Evolutionary conservation across 2,329 filamentous ascomycete species (phyloP).

Genomic region (Amylocarpus encephaloides): DNA sequence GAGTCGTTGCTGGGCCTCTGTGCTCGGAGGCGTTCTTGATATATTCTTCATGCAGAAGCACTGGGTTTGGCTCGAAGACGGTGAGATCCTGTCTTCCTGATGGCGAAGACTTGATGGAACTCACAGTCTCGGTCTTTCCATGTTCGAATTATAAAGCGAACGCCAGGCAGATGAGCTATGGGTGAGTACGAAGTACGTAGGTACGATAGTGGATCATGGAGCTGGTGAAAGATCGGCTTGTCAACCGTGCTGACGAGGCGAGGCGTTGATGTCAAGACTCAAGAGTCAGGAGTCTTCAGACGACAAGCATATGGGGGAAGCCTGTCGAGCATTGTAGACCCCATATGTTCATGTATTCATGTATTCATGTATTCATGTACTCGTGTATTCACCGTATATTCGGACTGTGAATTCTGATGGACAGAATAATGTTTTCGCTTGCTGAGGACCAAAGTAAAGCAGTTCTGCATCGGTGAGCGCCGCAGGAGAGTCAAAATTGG

Average conservation of each 20-base stretch:
- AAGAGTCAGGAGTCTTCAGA: too few relatives aligned
- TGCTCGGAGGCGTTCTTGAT: not conserved
- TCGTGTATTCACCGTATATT: too few relatives aligned
- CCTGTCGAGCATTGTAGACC: not conserved
- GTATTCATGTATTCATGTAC: too few relatives aligned
- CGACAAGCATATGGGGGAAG: too few relatives aligned
- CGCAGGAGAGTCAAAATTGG: conserved; percentile 1
- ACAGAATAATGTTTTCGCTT: not conserved
- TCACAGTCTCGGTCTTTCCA: too few relatives aligned
- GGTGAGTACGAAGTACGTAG: too few relatives aligned
- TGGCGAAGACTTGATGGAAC: too few relatives aligned
- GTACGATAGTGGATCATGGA: not conserved
- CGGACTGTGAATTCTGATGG: too few relatives aligned
- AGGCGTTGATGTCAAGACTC: not conserved
- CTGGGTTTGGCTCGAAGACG: conserved; percentile 2
- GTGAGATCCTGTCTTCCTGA: not conserved
- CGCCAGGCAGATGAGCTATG: conserved; percentile 5
- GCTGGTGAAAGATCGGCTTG: not conserved
- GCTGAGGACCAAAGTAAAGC: too few relatives aligned
- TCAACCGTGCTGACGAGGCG: not conserved
- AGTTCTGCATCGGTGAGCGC: conserved; percentile 1
- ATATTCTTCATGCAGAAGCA: conserved; percentile 7
- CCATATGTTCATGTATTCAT: too few relatives aligned
- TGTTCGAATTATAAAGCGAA: not conserved
- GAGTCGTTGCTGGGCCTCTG: conserved; percentile 16